Base-by-base conservation (phyloP, 495 filamentous ascomycete species). In the Amorphotheca resinae region DNA sequence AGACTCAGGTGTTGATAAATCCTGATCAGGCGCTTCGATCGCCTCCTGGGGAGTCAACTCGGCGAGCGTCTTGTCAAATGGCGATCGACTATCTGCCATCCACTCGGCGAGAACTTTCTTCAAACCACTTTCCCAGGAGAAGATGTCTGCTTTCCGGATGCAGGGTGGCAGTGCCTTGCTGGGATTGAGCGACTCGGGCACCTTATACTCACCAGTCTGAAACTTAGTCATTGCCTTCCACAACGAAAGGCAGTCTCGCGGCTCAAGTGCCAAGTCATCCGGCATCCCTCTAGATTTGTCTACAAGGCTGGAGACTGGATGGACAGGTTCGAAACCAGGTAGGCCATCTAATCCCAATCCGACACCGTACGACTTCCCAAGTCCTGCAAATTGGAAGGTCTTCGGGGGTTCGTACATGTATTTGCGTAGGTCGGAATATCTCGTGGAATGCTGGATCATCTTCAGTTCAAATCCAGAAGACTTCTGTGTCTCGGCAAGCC, bases 381-480 rank as follows among this genome's bases (percentile, higher is more conserved):
- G 56, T 0, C 77, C 79, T 9, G 64, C 49, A 55, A 87, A 87
- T 0, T 50, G 38, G 47, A 80, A 77, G 0, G 45, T 41, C 12
- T 61, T 52, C 0, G 71, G 68, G 0, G 74, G 68, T 2, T 60
- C 52, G 50, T 81, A 82, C 17, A 75, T 50, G 43, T 76, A 85
- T 47, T 86, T 86, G 16, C 82, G 66, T 3, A 88, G 57, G 56
- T 88, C 82, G 0, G 80, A 84, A 54, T 84, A 87, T 9, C 83
- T 64, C 23, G 76, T 68, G 1, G 59, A 57, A 52, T 87, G 80
- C 22, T 74, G 55, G 14, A 87, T 71, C 69, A 82, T 79, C 16
- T 63, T 68, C 2, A 87, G 49, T 3, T 82, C 64, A 36, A 66
- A 65, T 1, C 74, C 74, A 16, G 68, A 64, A 0, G 52, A 45